Evolutionary conservation across 176 grass and related monocot species (phyloP), one percentile per base, ranked within the genome.

Genomic region (Themeda triandra): DNA sequence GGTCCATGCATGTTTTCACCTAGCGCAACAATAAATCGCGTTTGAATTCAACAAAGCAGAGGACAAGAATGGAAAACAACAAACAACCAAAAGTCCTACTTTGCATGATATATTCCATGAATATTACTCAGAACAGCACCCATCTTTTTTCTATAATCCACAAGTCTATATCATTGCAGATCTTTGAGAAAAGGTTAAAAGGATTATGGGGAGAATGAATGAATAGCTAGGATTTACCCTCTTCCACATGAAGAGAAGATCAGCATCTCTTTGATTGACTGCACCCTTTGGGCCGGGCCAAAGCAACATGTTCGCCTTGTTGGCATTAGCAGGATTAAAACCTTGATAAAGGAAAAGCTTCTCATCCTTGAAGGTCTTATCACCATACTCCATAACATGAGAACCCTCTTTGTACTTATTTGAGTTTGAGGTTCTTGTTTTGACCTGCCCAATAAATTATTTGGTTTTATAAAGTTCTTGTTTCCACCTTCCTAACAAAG

Each of bases 371-470:
- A 98, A 90, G 81, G 86, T 88, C 82, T 84, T 93, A 84, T 98
- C 96, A 58, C 96, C 96, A 77, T 93, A 98, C 72, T 98, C 96
- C 93, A 98, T 98, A 10, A 95, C 93, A 80, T 98, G 96, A 66
- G 96, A 98, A 45, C 96, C 91, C 65, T 39, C 41, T 35, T 15
- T 84, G 53, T 36, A 71, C 3, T 36, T 78, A 44, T 90, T 91
- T 13, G 79, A 70, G 31, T 77, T 92, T 35, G 91, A 95, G 39
- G 93, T 95, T 85, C 96, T 93, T 33, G 73, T 63, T 80, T 95
- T 98, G 73, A 98, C 96, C 96, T 94, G 81, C 51, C 24, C 48
- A 71, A 56, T 4, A 70, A 36, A 56, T 69, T 37, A 54, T 68
- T 33, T 36, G 3, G 4, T 13, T 69, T 18, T 81, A 27, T 51